A percentile compares a stretch with the other conserved stretches of the same genome.
These are phyloP conservation scores for Draba incana DNA, from an alignment of 345 rosid genomes.

Conservation along the genomic window DNA sequence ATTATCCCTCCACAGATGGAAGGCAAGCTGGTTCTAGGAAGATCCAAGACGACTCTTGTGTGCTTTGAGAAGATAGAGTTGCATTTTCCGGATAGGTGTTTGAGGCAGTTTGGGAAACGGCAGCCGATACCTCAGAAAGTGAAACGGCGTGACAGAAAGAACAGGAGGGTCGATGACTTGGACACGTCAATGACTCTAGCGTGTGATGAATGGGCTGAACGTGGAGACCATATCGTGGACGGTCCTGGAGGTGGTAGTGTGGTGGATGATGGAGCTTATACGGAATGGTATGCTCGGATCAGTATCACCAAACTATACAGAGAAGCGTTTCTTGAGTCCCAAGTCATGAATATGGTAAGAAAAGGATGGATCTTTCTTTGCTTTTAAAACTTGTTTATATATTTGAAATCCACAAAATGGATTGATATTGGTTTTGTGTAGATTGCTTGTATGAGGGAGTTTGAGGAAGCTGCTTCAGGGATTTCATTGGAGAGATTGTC, in stretches of 20 bases:
- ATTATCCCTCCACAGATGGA: conserved; percentile 54
- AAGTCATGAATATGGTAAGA: conserved; percentile 48
- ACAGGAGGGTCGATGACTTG: conserved; percentile 73
- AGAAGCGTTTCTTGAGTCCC: conserved; percentile 45
- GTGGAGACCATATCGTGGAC: conserved; percentile 52
- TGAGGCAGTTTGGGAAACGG: conserved; percentile 68
- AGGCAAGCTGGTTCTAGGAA: conserved; percentile 57
- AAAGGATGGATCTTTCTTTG: conserved; percentile 17
- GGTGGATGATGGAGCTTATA: conserved; percentile 61
- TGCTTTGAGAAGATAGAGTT: conserved; percentile 82
- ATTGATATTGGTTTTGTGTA: conserved; percentile 25
- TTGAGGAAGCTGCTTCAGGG: conserved; percentile 42
- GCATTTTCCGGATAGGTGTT: conserved; percentile 80
- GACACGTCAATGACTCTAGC: conserved; percentile 71
- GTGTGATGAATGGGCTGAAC: conserved; percentile 70
- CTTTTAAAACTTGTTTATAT: too few relatives aligned
- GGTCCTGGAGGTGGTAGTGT: conserved; percentile 44
- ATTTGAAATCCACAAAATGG: neutral
- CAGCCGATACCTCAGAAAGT: conserved; percentile 76
- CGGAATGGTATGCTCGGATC: conserved; percentile 66
- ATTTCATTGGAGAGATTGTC: conserved; percentile 34
- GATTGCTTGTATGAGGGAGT: conserved; percentile 45
- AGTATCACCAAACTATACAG: conserved; percentile 47
- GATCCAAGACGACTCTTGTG: conserved; percentile 80
- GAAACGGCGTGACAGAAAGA: conserved; percentile 64